phyloP scores from a whole-genome alignment of 2,329 filamentous ascomycete genomes.

The Exophiala calicioides region DNA sequence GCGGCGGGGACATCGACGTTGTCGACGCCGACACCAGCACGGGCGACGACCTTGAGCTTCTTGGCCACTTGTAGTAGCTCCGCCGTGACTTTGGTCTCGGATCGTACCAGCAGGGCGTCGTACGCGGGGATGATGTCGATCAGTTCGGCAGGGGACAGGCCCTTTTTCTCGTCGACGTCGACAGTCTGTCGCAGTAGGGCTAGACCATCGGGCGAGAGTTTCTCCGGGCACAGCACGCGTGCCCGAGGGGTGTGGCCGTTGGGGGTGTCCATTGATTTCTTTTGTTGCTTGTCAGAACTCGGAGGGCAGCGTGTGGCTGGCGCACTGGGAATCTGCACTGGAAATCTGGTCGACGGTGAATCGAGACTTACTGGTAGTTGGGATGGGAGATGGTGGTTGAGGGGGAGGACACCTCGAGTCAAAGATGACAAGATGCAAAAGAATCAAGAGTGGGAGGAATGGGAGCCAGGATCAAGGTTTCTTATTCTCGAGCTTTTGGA shows the following conservation, averaged over 20 bases:
- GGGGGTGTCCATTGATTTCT: slow-evolving; percentile 19
- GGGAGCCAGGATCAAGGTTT: too few species aligned
- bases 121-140: slow-evolving; percentile 68
- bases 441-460: too few species aligned
- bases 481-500: neutral
- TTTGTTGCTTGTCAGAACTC: neutral
- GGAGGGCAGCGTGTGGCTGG: neutral
- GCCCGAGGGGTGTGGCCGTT: slow-evolving; percentile 36
- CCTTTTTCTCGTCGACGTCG: slow-evolving; percentile 68
- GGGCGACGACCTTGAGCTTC: slow-evolving; percentile 73
- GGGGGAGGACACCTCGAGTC: too few species aligned
- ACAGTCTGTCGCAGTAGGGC: slow-evolving; percentile 66
- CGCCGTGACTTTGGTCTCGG: slow-evolving; percentile 77
- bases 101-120: slow-evolving; percentile 75
- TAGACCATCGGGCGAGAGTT: slow-evolving; percentile 76
- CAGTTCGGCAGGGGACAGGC: slow-evolving; percentile 64
- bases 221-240: slow-evolving; percentile 73
- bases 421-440: too few species aligned
- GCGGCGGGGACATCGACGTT: slow-evolving; percentile 76
- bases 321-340: too few species aligned
- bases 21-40: slow-evolving; percentile 80
- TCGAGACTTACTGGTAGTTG: neutral
- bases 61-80: slow-evolving; percentile 65
- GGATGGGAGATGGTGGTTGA: too few species aligned
- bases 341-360: too few species aligned